Evolutionary conservation across 345 rosid genomes (phyloP), one percentile per base, ranked within the genome.

Genomic region (Lepidium aucheri): DNA sequence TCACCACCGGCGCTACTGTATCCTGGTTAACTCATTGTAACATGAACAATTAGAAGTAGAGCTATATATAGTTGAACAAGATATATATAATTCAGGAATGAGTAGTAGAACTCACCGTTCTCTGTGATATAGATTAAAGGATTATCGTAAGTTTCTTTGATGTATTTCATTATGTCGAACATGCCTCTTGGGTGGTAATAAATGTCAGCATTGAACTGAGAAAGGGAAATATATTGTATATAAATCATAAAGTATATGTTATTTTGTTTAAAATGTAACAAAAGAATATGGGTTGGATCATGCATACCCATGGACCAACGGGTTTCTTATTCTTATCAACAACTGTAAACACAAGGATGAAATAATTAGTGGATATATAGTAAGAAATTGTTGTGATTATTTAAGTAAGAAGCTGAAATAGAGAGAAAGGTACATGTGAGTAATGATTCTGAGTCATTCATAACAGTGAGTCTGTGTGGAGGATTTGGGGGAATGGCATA

Each of bases 151-250:
- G 4, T 46, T 1, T 8, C 6, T 45, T 44, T 67, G 63, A 55
- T 43, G 13, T 44, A 9, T 0, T 55, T 24, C 53, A 67, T 34
- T 33, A 67, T 38, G 7, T 34, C 8, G 6, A 34, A 42, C 18
- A 67, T 67, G 63, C 71, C 63, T 44, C 3, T 67, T 44, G 71
- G 55, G 2, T 11, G 4, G 54, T 67, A 55, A 45, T 33, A 55
- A 0, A 0, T 0, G 3, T 18, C 2, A 9, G 0, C 62, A 10
- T 2, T 1, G 13, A 52, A 43, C 70, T 66, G 12, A 30, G 52
- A 43, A 52, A 52, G 7, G 40, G 11, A 65, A 18, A 20, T 11
- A 69, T 33, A 20, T 24, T 1, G 3, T 20, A 51, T 32, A 50
- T 14, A 46, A 24, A 49, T 17, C 0, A 18, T 6, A 13, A 17